These are phyloP conservation scores for Trypanosoma platydactyli DNA, from an alignment of 208 protist species.

Conservation along the genomic window DNA sequence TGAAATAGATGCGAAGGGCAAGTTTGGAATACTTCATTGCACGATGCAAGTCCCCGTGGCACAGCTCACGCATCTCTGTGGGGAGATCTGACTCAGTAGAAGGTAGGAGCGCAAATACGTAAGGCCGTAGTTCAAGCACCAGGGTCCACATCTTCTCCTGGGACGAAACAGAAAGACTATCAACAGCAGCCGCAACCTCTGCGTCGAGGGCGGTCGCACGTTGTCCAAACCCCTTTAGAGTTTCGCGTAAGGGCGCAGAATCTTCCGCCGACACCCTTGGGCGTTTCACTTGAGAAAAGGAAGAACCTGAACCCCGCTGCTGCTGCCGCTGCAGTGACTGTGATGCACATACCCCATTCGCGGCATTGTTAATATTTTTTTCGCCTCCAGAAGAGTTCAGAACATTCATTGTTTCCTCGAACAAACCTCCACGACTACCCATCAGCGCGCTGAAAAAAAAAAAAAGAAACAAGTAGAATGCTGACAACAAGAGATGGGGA, in stretches of 20 bases:
- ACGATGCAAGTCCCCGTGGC: conserved; percentile 25
- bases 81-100: conserved; percentile 12
- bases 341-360: neutral
- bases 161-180: conserved; percentile 1
- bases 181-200: conserved; percentile 1
- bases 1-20: conserved; percentile 59
- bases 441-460: neutral
- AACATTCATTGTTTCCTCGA: too few species aligned
- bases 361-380: neutral
- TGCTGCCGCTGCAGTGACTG: neutral
- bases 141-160: conserved; percentile 46
- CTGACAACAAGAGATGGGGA: neutral
- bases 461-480: conserved; percentile 11
- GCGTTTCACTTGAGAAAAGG: conserved; percentile 14
- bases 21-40: conserved; percentile 42
- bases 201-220: conserved; percentile 31
- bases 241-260: conserved; percentile 21
- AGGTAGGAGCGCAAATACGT: conserved; percentile 36
- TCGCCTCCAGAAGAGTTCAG: neutral
- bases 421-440: neutral
- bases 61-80: conserved; percentile 23
- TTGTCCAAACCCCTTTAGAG: conserved; percentile 41
- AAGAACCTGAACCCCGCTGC: neutral
- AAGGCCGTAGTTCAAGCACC: conserved; percentile 54
- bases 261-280: conserved; percentile 16